These are phyloP conservation scores for Kregervanrija pseudodelftensis DNA, from an alignment of 805 yeast genomes.

Conservation along the genomic window DNA sequence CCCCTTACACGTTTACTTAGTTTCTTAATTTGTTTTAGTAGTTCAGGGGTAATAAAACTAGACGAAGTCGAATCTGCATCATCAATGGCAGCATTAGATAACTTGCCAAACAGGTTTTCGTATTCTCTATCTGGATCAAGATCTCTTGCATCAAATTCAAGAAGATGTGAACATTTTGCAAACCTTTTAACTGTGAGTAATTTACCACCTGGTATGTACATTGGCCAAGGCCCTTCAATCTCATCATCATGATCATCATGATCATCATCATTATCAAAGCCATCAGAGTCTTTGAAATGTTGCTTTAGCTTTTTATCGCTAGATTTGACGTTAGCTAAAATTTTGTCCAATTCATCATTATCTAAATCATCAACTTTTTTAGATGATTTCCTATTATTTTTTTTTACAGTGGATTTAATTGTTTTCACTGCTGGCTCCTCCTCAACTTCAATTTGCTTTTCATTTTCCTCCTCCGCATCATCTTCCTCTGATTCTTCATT, in stretches of 20 bases:
- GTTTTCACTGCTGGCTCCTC: neutral
- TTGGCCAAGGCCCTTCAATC: slow-evolving; percentile 14
- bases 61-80: slow-evolving; percentile 76
- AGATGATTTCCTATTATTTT: slow-evolving; percentile 14
- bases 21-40: slow-evolving; percentile 54
- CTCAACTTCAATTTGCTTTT: neutral
- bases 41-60: slow-evolving; percentile 60
- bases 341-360: slow-evolving; percentile 44
- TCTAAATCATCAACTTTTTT: slow-evolving; percentile 20
- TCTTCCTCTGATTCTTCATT: slow-evolving; percentile 9
- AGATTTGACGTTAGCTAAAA: slow-evolving; percentile 36
- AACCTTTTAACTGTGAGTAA: slow-evolving; percentile 42
- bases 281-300: slow-evolving; percentile 21
- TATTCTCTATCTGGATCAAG: slow-evolving; percentile 76
- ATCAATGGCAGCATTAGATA: slow-evolving; percentile 59
- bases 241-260: slow-evolving; percentile 22
- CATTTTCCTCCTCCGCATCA: neutral
- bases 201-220: slow-evolving; percentile 23
- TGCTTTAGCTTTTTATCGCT: slow-evolving; percentile 17
- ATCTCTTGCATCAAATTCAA: slow-evolving; percentile 42
- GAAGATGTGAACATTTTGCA: slow-evolving; percentile 30
- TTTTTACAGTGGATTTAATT: slow-evolving; percentile 1
- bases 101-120: slow-evolving; percentile 60
- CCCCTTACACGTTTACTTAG: slow-evolving; percentile 56
- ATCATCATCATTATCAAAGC: slow-evolving; percentile 26